A percentile compares a stretch with the other conserved stretches of the same genome.
These are phyloP conservation scores for Climacium dendroides DNA, from an alignment of 225 moss, liverwort and hornwort species.

Conservation along the genomic window DNA sequence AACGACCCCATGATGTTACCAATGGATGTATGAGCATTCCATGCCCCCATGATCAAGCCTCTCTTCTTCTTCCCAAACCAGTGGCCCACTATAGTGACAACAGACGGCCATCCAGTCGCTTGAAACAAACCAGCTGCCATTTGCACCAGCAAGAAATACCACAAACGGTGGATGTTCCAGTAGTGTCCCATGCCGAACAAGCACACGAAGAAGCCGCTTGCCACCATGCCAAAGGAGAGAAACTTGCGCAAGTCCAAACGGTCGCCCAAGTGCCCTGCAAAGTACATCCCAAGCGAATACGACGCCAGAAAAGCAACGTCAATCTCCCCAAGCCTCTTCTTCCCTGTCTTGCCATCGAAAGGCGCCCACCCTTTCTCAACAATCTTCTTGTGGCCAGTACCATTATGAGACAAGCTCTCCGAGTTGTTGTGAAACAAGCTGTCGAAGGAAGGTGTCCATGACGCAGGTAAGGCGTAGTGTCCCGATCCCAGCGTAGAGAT, in stretches of 20 bases:
- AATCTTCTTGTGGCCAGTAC: not conserved
- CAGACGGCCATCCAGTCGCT: conserved; percentile 81
- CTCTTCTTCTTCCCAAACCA: conserved; percentile 78
- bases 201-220: conserved; percentile 64
- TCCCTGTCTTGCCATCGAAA: conserved; percentile 60
- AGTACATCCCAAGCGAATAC: conserved; percentile 85
- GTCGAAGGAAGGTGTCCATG: conserved; percentile 5
- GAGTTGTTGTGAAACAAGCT: conserved; percentile 2
- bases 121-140: conserved; percentile 67
- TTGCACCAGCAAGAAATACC: conserved; percentile 57
- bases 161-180: conserved; percentile 46
- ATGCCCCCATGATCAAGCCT: conserved; percentile 82
- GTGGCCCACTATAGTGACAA: conserved; percentile 68
- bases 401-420: not conserved
- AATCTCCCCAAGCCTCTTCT: conserved; percentile 62
- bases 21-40: conserved; percentile 87
- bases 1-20: conserved; percentile 76
- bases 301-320: conserved; percentile 76
- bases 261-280: conserved; percentile 80
- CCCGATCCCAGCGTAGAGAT: conserved; percentile 22
- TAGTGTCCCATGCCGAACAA: conserved; percentile 57
- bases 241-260: conserved; percentile 68
- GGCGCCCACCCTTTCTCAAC: conserved; percentile 53
- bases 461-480: conserved; percentile 1
- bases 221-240: conserved; percentile 62